phyloP scores from a whole-genome alignment of 2,329 filamentous ascomycete species.

The Nemania serpens region DNA sequence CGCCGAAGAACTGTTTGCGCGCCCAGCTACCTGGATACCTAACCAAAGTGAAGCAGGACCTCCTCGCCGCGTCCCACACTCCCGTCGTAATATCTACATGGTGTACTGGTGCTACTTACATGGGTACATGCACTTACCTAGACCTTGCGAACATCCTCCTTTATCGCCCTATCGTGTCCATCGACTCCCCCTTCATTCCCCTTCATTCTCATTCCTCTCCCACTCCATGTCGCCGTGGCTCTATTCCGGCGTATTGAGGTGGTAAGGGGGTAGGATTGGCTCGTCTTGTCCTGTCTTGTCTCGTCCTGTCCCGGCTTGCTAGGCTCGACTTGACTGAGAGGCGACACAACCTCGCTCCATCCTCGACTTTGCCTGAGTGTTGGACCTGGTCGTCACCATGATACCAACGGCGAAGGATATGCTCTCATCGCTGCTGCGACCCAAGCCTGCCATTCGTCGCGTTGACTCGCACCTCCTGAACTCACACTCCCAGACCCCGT shows the following conservation, averaged over 20 bases:
- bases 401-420: conserved; percentile 40
- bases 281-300: conserved; percentile 27
- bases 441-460: conserved; percentile 33
- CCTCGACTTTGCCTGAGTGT: conserved; percentile 13
- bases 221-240: conserved; percentile 28
- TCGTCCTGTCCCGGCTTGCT: conserved; percentile 2
- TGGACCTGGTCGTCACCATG: conserved; percentile 33
- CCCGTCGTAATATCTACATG: no score
- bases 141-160: neutral
- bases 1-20: neutral
- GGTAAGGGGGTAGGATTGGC: conserved; percentile 31
- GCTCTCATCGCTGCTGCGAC: conserved; percentile 41
- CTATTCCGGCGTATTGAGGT: conserved; percentile 27
- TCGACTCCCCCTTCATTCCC: no score
- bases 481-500: conserved; percentile 35
- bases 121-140: neutral
- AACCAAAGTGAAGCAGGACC: no score
- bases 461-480: conserved; percentile 34
- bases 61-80: no score
- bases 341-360: conserved; percentile 13
- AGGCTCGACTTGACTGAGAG: conserved; percentile 29
- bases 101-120: no score
- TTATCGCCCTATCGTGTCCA: no score
- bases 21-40: neutral
- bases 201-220: neutral